A percentile compares a stretch with the other conserved stretches of the same genome.
phyloP scores from a whole-genome alignment of 2,329 filamentous ascomycete species.

The Ophiostoma himal-ulmi region DNA sequence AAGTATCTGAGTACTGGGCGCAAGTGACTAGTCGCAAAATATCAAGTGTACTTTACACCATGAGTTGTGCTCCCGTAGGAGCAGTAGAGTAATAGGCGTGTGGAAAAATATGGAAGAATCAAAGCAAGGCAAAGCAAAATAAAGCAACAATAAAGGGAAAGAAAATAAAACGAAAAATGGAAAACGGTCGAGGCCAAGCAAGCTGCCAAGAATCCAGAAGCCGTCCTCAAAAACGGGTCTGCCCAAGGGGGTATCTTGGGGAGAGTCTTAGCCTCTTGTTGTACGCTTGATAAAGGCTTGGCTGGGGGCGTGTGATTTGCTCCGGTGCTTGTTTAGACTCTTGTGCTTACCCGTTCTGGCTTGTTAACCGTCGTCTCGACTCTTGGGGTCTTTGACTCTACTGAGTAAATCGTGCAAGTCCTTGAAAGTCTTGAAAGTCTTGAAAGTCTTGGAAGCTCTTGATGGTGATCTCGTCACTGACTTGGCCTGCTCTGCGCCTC shows the following conservation, averaged over 20 bases:
- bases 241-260: background rate
- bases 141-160: background rate
- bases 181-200: slow-evolving; percentile 15
- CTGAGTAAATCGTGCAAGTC: background rate
- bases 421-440: background rate
- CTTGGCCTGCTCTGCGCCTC: slow-evolving; percentile 5
- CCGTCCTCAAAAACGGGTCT: slow-evolving; percentile 17
- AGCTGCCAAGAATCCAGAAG: slow-evolving; percentile 22
- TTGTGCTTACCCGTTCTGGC: slow-evolving; percentile 5
- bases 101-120: background rate
- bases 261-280: background rate
- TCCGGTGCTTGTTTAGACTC: background rate
- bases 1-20: background rate
- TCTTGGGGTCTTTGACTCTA: background rate
- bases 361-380: slow-evolving; percentile 2
- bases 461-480: background rate
- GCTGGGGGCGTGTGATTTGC: slow-evolving; percentile 16
- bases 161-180: background rate
- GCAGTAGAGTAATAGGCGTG: slow-evolving; percentile 9
- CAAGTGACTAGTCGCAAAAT: background rate
- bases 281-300: slow-evolving; percentile 15
- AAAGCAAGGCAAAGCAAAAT: background rate
- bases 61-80: slow-evolving; percentile 1
- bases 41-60: background rate
- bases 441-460: background rate